phyloP scores from a whole-genome alignment of 2,329 filamentous ascomycete species.

The Huntiella abstrusa region DNA sequence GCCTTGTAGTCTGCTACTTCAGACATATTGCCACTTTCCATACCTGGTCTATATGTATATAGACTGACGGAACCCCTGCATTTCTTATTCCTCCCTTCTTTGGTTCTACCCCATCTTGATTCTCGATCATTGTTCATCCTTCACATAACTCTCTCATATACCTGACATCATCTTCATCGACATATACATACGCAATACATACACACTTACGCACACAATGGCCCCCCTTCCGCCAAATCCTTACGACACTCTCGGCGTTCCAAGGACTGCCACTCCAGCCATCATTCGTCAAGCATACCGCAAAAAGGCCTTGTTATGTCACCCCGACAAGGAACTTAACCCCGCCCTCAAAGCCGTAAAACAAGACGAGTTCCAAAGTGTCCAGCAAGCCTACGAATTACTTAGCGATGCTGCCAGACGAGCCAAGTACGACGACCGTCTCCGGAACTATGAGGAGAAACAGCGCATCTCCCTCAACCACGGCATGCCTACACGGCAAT shows the following conservation, averaged over 20 bases:
- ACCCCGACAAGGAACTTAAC: constrained; percentile 80
- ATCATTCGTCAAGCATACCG: constrained; percentile 66
- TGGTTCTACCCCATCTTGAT: background rate
- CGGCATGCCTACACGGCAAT: constrained; percentile 18
- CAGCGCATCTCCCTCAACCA: constrained; percentile 22
- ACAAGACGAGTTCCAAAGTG: constrained; percentile 74
- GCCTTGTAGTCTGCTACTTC: too few relatives aligned
- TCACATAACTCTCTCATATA: background rate
- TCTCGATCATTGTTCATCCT: background rate
- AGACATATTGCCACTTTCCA: too few relatives aligned
- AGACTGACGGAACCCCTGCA: too few relatives aligned
- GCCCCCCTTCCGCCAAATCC: constrained; percentile 50
- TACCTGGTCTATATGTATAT: too few relatives aligned
- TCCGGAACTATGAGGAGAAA: constrained; percentile 19
- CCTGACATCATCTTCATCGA: background rate
- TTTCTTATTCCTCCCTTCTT: background rate
- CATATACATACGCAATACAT: background rate
- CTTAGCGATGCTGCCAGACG: constrained; percentile 60
- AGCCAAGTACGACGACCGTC: constrained; percentile 58
- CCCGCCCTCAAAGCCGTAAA: constrained; percentile 57
- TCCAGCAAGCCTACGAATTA: constrained; percentile 84
- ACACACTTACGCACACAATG: constrained; percentile 13
- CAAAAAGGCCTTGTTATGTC: constrained; percentile 72
- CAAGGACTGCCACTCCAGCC: constrained; percentile 47
- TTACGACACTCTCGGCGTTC: constrained; percentile 57